phyloP scores from a whole-genome alignment of 73 alveolate species.

The Paramecium caudatum region DNA sequence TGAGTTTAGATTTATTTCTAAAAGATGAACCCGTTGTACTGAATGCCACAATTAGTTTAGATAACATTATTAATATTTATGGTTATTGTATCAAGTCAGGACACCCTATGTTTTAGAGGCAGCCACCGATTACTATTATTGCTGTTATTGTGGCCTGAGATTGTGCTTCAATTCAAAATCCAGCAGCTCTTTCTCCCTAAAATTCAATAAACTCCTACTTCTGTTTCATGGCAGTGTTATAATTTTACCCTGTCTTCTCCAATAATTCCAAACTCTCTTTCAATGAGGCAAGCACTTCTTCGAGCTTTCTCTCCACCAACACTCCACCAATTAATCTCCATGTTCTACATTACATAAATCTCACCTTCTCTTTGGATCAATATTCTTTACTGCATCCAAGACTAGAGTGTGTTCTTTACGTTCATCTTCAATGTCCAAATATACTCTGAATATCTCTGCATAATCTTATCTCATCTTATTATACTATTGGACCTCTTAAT shows the following conservation, averaged over 20 bases:
- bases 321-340: slow-evolving; percentile 92
- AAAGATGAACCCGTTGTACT: slow-evolving; percentile 54
- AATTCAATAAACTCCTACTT: slow-evolving; percentile 45
- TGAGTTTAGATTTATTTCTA: slow-evolving; percentile 57
- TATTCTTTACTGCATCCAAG: slow-evolving; percentile 82
- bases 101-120: slow-evolving; percentile 52
- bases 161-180: slow-evolving; percentile 70
- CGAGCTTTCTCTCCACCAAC: slow-evolving; percentile 85
- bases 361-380: slow-evolving; percentile 86
- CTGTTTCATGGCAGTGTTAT: slow-evolving; percentile 65
- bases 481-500: slow-evolving; percentile 58
- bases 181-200: slow-evolving; percentile 68
- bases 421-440: slow-evolving; percentile 78
- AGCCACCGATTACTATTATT: background rate
- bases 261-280: slow-evolving; percentile 77
- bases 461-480: slow-evolving; percentile 70
- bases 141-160: slow-evolving; percentile 66
- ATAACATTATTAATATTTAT: too few species aligned
- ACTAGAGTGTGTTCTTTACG: slow-evolving; percentile 83
- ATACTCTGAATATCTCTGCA: slow-evolving; percentile 73
- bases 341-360: slow-evolving; percentile 21
- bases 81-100: slow-evolving; percentile 1
- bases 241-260: slow-evolving; percentile 72
- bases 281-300: slow-evolving; percentile 82
- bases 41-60: slow-evolving; percentile 5